phyloP scores from a whole-genome alignment of 1,284 basidiomycete species.

The Inonotus obliquus region DNA sequence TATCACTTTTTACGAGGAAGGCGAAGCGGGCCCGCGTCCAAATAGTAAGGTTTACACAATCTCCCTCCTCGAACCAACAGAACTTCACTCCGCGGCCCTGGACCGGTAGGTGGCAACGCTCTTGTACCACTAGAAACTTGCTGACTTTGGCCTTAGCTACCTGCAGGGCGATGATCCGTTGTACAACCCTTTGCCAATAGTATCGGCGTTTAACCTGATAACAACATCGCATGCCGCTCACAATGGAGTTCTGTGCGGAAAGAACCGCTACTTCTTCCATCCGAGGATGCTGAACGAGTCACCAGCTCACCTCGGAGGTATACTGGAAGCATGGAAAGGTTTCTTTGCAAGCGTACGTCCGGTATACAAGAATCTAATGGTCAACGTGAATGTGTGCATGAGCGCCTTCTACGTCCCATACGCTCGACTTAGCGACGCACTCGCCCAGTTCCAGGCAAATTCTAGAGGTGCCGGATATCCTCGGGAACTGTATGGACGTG shows the following conservation, averaged over 20 bases:
- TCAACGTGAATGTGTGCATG: constrained; percentile 74
- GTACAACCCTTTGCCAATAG: constrained; percentile 48
- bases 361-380: constrained; percentile 59
- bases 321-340: constrained; percentile 57
- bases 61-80: constrained; percentile 42
- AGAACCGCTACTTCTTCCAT: constrained; percentile 61
- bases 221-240: constrained; percentile 53
- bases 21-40: constrained; percentile 38
- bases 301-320: constrained; percentile 34
- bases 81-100: constrained; percentile 41
- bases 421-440: constrained; percentile 54
- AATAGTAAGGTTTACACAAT: constrained; percentile 48
- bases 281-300: constrained; percentile 19
- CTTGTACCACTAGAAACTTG: background rate
- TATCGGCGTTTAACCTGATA: constrained; percentile 63
- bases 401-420: constrained; percentile 61
- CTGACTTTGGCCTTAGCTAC: constrained; percentile 36
- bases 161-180: constrained; percentile 40
- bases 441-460: constrained; percentile 40
- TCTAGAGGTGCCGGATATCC: constrained; percentile 42
- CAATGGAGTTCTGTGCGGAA: constrained; percentile 52
- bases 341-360: constrained; percentile 68
- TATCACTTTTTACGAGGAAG: constrained; percentile 52
- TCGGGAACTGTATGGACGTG: constrained; percentile 41
- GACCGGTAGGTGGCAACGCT: constrained; percentile 39